Evolutionary conservation across 2,329 filamentous ascomycete genomes (phyloP).

Genomic region (Didymella exigua): DNA sequence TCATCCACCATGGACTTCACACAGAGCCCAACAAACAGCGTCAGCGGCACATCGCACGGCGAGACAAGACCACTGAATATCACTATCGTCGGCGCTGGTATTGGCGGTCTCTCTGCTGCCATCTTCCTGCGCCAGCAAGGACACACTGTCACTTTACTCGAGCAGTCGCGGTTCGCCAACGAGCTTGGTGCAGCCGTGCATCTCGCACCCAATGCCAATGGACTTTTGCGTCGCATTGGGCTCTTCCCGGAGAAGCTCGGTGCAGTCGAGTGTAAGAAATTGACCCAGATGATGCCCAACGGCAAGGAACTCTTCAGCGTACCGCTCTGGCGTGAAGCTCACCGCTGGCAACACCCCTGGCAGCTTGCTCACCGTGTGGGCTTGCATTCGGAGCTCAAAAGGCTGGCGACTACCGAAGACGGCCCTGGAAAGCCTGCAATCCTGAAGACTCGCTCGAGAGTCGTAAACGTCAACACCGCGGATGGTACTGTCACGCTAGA

Average conservation of each 20-base stretch:
- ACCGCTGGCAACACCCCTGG: slow-evolving; percentile 61
- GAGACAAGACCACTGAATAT: slow-evolving; percentile 45
- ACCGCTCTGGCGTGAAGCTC: slow-evolving; percentile 47
- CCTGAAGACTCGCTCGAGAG: slow-evolving; percentile 51
- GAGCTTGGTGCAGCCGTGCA: slow-evolving; percentile 68
- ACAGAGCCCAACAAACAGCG: slow-evolving; percentile 8
- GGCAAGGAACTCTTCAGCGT: slow-evolving; percentile 47
- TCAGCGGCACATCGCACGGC: slow-evolving; percentile 1
- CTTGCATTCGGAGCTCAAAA: slow-evolving; percentile 60
- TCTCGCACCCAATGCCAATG: slow-evolving; percentile 66
- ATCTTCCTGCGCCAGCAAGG: slow-evolving; percentile 57
- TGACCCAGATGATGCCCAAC: slow-evolving; percentile 48
- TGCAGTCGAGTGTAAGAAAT: slow-evolving; percentile 34
- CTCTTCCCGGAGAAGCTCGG: slow-evolving; percentile 50
- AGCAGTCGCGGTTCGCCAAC: slow-evolving; percentile 60
- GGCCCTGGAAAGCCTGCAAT: slow-evolving; percentile 46
- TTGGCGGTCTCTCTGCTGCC: slow-evolving; percentile 60
- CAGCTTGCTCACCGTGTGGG: slow-evolving; percentile 60
- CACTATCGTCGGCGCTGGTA: slow-evolving; percentile 53
- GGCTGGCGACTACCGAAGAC: slow-evolving; percentile 49
- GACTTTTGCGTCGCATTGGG: slow-evolving; percentile 57
- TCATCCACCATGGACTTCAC: slow-evolving; percentile 25
- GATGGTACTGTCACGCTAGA: slow-evolving; percentile 32
- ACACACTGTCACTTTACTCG: slow-evolving; percentile 35
- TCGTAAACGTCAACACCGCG: slow-evolving; percentile 52